Evolutionary conservation across 768 basidiomycete species (phyloP).

Genomic region (Termitomyces eurrhizus): DNA sequence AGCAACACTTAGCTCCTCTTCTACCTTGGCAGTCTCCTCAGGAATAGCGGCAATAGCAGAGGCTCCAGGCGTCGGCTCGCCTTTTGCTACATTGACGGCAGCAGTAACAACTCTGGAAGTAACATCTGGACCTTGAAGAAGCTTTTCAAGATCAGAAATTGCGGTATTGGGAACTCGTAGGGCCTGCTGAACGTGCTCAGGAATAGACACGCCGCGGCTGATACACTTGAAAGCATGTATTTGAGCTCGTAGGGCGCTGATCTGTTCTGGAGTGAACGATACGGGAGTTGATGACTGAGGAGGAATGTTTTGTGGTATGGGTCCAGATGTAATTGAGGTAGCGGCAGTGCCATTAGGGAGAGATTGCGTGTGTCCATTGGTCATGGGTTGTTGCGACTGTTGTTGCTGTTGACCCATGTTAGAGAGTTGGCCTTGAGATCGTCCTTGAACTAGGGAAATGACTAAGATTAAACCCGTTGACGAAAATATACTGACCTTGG

Average conservation of each 20-base stretch:
- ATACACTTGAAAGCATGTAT: conserved; percentile 80
- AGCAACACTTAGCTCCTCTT: conserved; percentile 43
- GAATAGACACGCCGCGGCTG: conserved; percentile 59
- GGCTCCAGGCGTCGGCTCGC: conserved; percentile 28
- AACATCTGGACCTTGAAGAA: conserved; percentile 57
- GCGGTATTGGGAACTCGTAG: conserved; percentile 62
- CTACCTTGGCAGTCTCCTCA: conserved; percentile 49
- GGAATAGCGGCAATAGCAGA: conserved; percentile 24
- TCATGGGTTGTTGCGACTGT: conserved; percentile 27
- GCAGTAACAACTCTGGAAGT: conserved; percentile 65
- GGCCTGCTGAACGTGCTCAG: conserved; percentile 66
- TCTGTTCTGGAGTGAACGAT: conserved; percentile 75
- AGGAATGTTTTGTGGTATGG: conserved; percentile 47
- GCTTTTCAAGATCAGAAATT: conserved; percentile 60
- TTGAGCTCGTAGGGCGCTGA: conserved; percentile 72
- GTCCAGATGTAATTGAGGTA: conserved; percentile 43
- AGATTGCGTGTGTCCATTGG: conserved; percentile 44
- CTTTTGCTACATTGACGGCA: conserved; percentile 71
- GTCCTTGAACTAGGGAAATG: conserved; percentile 13
- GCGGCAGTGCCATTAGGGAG: conserved; percentile 37
- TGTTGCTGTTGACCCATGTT: conserved; percentile 28
- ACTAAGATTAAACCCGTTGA: conserved; percentile 3
- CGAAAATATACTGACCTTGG: conserved; percentile 28
- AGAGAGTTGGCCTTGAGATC: conserved; percentile 27
- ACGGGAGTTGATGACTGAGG: conserved; percentile 66